A percentile compares a stretch with the other conserved stretches of the same genome.
Conservation (phyloP, 176 grass and related monocot genomes). For the Tillandsia fasciculata region DNA sequence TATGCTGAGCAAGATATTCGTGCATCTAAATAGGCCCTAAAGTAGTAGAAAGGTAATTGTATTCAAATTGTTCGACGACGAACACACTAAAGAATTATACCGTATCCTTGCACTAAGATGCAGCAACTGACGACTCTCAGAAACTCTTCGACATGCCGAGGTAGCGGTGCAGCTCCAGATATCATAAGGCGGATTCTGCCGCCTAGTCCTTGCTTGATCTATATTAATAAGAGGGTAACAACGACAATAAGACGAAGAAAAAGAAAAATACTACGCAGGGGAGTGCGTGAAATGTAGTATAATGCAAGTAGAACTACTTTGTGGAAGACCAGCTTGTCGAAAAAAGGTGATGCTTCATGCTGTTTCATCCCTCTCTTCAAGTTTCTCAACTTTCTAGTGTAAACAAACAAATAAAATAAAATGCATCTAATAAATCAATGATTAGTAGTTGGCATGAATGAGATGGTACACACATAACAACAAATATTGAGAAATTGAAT, state of each 20-base stretch:
- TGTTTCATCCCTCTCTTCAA: constrained; percentile 71
- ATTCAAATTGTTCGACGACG: not conserved
- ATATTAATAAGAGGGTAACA: not conserved
- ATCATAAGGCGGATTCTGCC: constrained; percentile 66
- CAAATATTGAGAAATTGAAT: not conserved
- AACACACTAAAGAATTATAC: constrained; percentile 20
- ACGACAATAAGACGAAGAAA: not conserved
- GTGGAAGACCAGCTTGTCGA: constrained; percentile 77
- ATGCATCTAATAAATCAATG: not conserved
- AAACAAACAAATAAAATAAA: constrained; percentile 1
- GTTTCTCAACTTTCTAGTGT: constrained; percentile 63
- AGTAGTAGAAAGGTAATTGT: too few relatives aligned
- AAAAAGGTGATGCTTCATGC: constrained; percentile 86
- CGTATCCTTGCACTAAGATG: constrained; percentile 86
- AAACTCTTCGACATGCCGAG: constrained; percentile 82
- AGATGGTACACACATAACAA: not conserved
- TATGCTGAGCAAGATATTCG: too few relatives aligned
- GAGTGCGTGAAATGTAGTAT: not conserved
- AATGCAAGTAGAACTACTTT: constrained; percentile 38
- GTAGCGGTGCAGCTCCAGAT: constrained; percentile 83
- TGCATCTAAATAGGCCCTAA: too few relatives aligned
- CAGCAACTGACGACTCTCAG: constrained; percentile 69
- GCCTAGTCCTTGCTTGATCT: constrained; percentile 82
- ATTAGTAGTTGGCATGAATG: not conserved
- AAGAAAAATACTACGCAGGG: not conserved